Evolutionary conservation across 2,329 filamentous ascomycete genomes (phyloP).

Genomic region (Claviceps lovelessii): DNA sequence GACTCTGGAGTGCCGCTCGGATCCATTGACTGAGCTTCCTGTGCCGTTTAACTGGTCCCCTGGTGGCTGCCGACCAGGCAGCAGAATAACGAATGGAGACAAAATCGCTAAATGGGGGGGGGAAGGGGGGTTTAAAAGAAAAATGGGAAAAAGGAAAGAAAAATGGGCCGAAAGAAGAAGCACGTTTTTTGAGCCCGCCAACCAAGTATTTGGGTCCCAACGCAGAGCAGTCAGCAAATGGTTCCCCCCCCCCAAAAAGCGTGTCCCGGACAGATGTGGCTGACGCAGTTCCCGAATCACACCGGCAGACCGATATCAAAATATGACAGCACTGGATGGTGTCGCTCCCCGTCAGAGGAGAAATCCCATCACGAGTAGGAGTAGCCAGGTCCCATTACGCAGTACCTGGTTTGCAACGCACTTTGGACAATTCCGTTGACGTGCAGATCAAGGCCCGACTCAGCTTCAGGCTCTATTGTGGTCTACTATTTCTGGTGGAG

Average conservation of each 20-base stretch:
- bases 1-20: too few relatives aligned
- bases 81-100: slow-evolving; percentile 7
- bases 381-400: neutral
- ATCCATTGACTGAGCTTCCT: too few relatives aligned
- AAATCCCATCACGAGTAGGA: neutral
- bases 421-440: neutral
- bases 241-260: neutral
- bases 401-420: too few relatives aligned
- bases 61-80: slow-evolving; percentile 6
- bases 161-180: neutral
- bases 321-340: neutral
- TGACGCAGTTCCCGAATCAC: neutral
- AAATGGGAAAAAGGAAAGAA: too few relatives aligned
- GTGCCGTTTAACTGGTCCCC: too few relatives aligned
- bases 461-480: neutral
- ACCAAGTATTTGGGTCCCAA: too few relatives aligned
- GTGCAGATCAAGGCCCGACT: neutral
- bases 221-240: neutral
- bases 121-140: too few relatives aligned
- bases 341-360: neutral
- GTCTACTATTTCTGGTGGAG: neutral
- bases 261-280: neutral
- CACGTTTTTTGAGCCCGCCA: neutral
- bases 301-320: neutral
- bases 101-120: neutral